phyloP scores from a whole-genome alignment of 2,329 filamentous ascomycete species.

The Fusarium chuoi region DNA sequence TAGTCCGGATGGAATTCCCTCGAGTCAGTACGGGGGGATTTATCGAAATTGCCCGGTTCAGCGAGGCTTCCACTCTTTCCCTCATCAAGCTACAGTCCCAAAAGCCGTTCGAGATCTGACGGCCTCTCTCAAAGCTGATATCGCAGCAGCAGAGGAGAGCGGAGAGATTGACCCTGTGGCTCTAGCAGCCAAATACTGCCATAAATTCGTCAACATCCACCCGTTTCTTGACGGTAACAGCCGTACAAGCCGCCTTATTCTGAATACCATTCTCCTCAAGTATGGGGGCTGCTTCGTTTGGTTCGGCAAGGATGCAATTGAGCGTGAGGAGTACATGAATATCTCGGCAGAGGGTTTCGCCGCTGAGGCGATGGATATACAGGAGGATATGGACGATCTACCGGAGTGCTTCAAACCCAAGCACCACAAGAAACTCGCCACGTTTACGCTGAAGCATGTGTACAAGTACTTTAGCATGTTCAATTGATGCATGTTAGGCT shows the following conservation, averaged over 20 bases:
- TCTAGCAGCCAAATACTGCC: constrained; percentile 44
- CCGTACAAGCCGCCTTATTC: constrained; percentile 45
- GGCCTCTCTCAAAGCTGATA: constrained; percentile 26
- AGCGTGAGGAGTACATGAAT: neutral
- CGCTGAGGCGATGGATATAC: neutral
- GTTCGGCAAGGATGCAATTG: rapidly evolving
- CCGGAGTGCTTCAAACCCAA: neutral
- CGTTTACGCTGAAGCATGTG: neutral
- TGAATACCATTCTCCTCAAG: constrained; percentile 48
- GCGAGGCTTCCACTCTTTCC: neutral
- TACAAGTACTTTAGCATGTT: no score
- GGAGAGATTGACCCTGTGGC: constrained; percentile 39
- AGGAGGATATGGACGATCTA: neutral
- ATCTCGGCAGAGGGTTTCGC: neutral
- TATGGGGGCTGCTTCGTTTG: neutral
- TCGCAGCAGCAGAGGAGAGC: neutral
- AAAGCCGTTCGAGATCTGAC: constrained; percentile 37
- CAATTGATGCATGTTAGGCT: no score
- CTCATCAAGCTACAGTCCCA: rapidly evolving
- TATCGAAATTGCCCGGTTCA: neutral
- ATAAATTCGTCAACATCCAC: constrained; percentile 48
- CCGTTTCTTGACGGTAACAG: constrained; percentile 52
- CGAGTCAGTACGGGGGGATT: rapidly evolving
- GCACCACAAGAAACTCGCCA: neutral
- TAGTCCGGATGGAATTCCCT: rapidly evolving